A percentile compares a stretch with the other conserved stretches of the same genome.
phyloP scores from a whole-genome alignment of 805 yeast species.

The Yamadazyma kitorensis region DNA sequence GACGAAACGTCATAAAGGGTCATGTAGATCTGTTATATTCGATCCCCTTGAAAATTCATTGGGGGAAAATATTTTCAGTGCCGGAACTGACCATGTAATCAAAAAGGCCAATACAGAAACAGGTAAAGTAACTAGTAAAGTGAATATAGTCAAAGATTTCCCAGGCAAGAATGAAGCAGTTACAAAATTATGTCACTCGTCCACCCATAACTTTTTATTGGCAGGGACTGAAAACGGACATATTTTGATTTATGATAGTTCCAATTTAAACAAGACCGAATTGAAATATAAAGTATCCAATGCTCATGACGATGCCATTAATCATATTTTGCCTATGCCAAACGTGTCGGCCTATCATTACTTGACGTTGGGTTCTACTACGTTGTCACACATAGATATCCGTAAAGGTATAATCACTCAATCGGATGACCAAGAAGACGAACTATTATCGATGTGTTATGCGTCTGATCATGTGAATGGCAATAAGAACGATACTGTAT shows the following conservation, averaged over 20 bases:
- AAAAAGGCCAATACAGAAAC: conserved; percentile 69
- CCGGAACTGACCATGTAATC: conserved; percentile 77
- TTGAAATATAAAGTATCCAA: conserved; percentile 46
- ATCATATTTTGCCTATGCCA: conserved; percentile 67
- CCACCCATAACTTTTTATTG: conserved; percentile 49
- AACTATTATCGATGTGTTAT: conserved; percentile 71
- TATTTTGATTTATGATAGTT: conserved; percentile 60
- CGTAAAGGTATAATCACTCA: conserved; percentile 63
- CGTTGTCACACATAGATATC: conserved; percentile 73
- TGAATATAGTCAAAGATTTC: conserved; percentile 21
- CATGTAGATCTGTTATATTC: conserved; percentile 72
- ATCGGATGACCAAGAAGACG: conserved; percentile 93
- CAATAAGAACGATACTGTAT: conserved; percentile 57
- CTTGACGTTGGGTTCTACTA: conserved; percentile 78
- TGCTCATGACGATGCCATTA: conserved; percentile 77
- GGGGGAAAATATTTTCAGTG: conserved; percentile 59
- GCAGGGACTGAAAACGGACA: conserved; percentile 71
- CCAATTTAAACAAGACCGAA: conserved; percentile 39
- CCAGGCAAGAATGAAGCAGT: conserved; percentile 26
- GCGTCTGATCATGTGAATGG: conserved; percentile 47
- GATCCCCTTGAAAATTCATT: conserved; percentile 45
- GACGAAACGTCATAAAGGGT: conserved; percentile 86
- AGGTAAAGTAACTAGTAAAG: conserved; percentile 72
- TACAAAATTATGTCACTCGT: conserved; percentile 45
- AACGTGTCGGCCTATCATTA: conserved; percentile 75